A percentile compares a stretch with the other conserved stretches of the same genome.
Conservation (phyloP, 2,329 filamentous ascomycete genomes). For the Karstenula rhodostoma region DNA sequence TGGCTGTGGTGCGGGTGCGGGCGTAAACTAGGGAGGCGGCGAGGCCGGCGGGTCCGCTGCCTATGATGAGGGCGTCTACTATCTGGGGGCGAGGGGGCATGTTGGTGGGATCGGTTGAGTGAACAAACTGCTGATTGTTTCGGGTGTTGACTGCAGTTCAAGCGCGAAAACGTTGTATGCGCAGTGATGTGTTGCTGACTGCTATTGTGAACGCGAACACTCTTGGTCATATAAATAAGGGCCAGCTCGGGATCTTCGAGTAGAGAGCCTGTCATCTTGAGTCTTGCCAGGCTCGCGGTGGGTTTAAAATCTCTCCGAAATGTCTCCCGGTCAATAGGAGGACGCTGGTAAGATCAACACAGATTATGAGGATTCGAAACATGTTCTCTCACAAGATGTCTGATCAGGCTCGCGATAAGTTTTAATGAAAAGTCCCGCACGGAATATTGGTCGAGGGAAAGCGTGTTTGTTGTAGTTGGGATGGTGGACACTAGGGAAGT, state of each 20-base stretch:
- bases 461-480: not conserved
- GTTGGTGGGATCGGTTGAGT: not conserved
- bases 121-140: not conserved
- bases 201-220: not conserved
- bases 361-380: not conserved
- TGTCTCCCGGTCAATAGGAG: not conserved
- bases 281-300: not conserved
- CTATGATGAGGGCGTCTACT: slow-evolving; percentile 45
- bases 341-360: not conserved
- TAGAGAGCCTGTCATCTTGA: no score
- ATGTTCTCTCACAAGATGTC: not conserved
- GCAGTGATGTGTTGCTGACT: not conserved
- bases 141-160: no score
- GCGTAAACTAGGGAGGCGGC: slow-evolving; percentile 50
- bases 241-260: no score
- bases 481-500: not conserved
- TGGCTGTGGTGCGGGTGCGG: slow-evolving; percentile 49
- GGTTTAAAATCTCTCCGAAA: not conserved
- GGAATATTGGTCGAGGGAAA: not conserved
- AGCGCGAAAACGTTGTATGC: no score
- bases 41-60: slow-evolving; percentile 57
- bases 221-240: not conserved
- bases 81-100: slow-evolving; percentile 31
- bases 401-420: not conserved
- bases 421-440: not conserved